Base-by-base conservation (phyloP, 1,284 basidiomycete genomes). In the Puccinia horiana region DNA sequence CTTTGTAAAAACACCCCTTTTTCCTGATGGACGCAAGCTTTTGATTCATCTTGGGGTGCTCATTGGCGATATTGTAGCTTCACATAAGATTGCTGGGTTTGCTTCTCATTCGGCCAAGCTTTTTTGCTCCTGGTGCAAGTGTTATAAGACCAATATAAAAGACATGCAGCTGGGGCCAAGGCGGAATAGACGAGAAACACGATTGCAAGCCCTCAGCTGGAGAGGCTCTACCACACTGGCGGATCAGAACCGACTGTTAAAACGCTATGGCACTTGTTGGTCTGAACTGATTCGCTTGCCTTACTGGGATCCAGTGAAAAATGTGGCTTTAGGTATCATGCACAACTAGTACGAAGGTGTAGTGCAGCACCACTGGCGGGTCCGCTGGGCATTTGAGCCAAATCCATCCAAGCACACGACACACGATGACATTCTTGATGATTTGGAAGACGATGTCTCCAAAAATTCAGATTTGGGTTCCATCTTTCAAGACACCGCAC, bases 311-410 rank as follows among this genome's bases (percentile, higher is more conserved):
- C 56, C 61, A 49, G 76, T 77, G 20, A 77, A 32, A 1, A 77
- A 67, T 52, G 40, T 77, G 2, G 40, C 32, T 3, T 32, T 77
- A 9, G 58, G 76, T 6, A 35, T 77, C 23, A 77, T 77, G 58
- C 76, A 77, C 20, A 77, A 77, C 35, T 77, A 61, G 76, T 77
- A 44, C 23, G 42, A 77, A 52, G 76, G 76, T 12, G 61, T 77
- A 20, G 20, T 77, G 9, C 40, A 63, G 26, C 35, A 77, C 29
- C 76, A 77, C 37, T 77, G 63, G 63, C 29, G 61, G 2, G 35
- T 26, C 23, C 9, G 42, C 6, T 77, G 76, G 76, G 77, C 42
- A 63, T 63, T 63, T 63, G 37, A 49, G 14, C 61, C 52, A 6
- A 42, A 76, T 18, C 61, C 61, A 35, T 32, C 61, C 32, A 54